These are phyloP conservation scores for Hydnomerulius pinastri DNA, from an alignment of 768 basidiomycete genomes.

Conservation along the genomic window DNA sequence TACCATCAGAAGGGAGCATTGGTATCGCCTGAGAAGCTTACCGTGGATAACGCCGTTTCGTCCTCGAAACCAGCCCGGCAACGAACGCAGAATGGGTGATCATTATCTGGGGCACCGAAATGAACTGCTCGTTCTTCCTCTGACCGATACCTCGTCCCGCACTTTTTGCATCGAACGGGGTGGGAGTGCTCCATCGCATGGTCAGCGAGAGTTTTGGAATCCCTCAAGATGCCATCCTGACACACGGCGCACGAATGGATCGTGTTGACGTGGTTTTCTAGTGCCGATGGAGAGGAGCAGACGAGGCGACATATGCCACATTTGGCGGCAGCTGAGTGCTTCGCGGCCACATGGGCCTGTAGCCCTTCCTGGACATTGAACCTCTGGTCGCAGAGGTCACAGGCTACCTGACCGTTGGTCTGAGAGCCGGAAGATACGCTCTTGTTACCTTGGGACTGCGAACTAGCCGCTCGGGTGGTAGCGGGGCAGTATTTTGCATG, in stretches of 20 bases:
- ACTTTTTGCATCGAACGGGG: constrained; percentile 28
- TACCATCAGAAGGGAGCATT: constrained; percentile 13
- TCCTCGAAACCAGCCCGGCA: constrained; percentile 40
- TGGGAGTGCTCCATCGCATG: constrained; percentile 30
- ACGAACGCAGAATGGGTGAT: constrained; percentile 38
- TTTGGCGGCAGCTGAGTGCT: constrained; percentile 21
- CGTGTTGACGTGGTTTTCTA: constrained; percentile 29
- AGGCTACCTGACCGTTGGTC: constrained; percentile 10
- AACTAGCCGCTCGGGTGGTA: constrained; percentile 15
- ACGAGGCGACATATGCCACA: constrained; percentile 28
- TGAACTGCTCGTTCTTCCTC: constrained; percentile 41
- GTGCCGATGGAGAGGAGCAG: constrained; percentile 22
- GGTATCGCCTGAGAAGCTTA: constrained; percentile 18
- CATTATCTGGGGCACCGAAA: constrained; percentile 36
- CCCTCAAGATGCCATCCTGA: constrained; percentile 31
- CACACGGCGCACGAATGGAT: constrained; percentile 29
- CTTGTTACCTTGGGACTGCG: constrained; percentile 17
- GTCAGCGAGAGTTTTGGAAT: constrained; percentile 26
- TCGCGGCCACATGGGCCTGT: constrained; percentile 24
- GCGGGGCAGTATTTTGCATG: constrained; percentile 16
- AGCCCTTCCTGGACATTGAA: constrained; percentile 24
- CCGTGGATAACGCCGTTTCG: constrained; percentile 29
- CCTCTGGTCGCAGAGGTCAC: constrained; percentile 23
- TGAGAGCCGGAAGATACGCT: background rate
- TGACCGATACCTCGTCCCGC: constrained; percentile 32